A percentile compares a stretch with the other conserved stretches of the same genome.
Conservation (phyloP, 805 yeast genomes). For the Candida ulmi region DNA sequence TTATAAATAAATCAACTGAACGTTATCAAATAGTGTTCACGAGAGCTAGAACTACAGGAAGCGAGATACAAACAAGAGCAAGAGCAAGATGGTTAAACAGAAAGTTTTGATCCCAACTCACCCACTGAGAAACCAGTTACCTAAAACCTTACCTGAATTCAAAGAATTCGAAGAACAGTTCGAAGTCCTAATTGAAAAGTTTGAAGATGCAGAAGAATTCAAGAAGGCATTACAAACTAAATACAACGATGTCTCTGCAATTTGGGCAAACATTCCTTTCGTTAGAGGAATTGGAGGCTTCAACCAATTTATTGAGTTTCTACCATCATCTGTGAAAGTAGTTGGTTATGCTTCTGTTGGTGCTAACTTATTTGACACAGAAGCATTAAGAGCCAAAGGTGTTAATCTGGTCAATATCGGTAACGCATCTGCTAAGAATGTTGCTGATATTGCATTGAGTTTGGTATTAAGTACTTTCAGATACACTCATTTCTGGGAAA, state of each 20-base stretch:
- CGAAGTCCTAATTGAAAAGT: constrained; percentile 31
- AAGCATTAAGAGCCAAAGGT: constrained; percentile 36
- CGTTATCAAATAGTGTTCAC: no score
- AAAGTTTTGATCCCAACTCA: constrained; percentile 11
- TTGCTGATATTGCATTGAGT: constrained; percentile 62
- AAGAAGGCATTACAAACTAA: constrained; percentile 31
- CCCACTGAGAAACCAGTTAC: constrained; percentile 36
- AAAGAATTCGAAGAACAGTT: constrained; percentile 33
- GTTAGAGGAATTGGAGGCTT: constrained; percentile 38
- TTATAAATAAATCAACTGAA: no score
- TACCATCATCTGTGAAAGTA: constrained; percentile 42
- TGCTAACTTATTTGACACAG: constrained; percentile 44
- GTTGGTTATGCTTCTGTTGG: constrained; percentile 59
- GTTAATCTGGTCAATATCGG: constrained; percentile 59
- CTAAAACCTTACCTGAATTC: constrained; percentile 41
- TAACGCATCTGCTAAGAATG: constrained; percentile 53
- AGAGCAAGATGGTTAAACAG: constrained; percentile 9
- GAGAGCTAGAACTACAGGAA: no score
- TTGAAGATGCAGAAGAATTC: constrained; percentile 38
- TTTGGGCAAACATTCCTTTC: constrained; percentile 53
- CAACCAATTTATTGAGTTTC: constrained; percentile 33
- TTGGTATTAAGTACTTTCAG: constrained; percentile 57
- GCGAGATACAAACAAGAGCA: background rate
- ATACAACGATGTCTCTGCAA: constrained; percentile 38
- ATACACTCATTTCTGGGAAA: constrained; percentile 43